Percentiles rank a stretch among this genome's conserved stretches.
phyloP scores from a whole-genome alignment of 129 eudicot species.

The Artemisia annua region DNA sequence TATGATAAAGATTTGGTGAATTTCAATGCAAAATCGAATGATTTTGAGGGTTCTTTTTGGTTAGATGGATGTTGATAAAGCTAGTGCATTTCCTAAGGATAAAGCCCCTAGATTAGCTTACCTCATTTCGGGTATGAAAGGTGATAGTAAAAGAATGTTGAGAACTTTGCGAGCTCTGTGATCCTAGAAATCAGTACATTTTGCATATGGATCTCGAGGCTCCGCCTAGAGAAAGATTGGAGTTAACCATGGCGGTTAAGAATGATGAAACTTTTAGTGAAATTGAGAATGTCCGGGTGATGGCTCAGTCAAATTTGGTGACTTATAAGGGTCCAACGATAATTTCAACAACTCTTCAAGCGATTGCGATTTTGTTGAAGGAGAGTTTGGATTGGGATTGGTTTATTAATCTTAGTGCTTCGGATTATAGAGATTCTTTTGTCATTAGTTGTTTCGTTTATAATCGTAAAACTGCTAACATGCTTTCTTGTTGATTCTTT shows the following conservation, averaged over 20 bases:
- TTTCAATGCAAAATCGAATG: conserved; percentile 43
- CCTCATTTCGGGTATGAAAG: conserved; percentile 97
- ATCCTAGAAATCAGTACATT: conserved; percentile 95
- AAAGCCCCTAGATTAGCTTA: conserved; percentile 93
- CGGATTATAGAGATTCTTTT: conserved; percentile 55
- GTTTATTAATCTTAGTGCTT: conserved; percentile 98
- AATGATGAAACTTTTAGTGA: conserved; percentile 72
- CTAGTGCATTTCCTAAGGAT: conserved; percentile 35
- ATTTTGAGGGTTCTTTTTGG: conserved; percentile 54
- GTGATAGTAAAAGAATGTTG: conserved; percentile 94
- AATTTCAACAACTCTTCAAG: conserved; percentile 97
- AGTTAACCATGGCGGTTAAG: conserved; percentile 87
- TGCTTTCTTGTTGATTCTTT: conserved; percentile 4
- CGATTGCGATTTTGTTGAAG: conserved; percentile 80
- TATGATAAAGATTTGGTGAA: conserved; percentile 45
- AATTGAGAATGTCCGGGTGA: conserved; percentile 82
- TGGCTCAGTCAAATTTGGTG: conserved; percentile 98
- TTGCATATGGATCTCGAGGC: conserved; percentile 99
- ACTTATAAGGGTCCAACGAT: conserved; percentile 96
- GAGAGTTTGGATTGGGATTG: conserved; percentile 70
- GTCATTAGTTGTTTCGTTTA: neutral
- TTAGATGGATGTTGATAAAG: conserved; percentile 59
- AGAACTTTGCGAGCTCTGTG: conserved; percentile 93
- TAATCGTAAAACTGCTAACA: neutral
- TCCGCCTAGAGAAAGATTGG: conserved; percentile 86